These are phyloP conservation scores for Darksidea phi DNA, from an alignment of 495 filamentous ascomycete species.

Conservation along the genomic window DNA sequence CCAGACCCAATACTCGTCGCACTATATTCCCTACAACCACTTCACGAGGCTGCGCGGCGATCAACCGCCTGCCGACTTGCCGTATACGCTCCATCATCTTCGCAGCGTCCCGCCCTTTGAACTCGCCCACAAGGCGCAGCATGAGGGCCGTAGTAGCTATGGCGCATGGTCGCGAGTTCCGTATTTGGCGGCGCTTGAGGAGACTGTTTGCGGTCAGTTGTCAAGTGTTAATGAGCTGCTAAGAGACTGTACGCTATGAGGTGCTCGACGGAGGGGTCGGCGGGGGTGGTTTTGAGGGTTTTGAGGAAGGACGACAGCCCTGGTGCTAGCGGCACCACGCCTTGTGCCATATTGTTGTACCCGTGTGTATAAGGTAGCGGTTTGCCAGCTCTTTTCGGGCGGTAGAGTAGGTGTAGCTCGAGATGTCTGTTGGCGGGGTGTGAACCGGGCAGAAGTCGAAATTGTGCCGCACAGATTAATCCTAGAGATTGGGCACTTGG, in stretches of 20 bases:
- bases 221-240: background rate
- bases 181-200: slow-evolving; percentile 85
- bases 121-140: slow-evolving; percentile 73
- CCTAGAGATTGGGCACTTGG: too few relatives aligned
- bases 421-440: too few relatives aligned
- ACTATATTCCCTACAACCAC: slow-evolving; percentile 93
- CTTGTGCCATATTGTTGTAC: slow-evolving; percentile 16
- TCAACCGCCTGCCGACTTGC: slow-evolving; percentile 68
- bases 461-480: too few relatives aligned
- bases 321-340: slow-evolving; percentile 45
- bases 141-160: slow-evolving; percentile 86
- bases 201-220: slow-evolving; percentile 55
- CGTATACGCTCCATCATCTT: slow-evolving; percentile 77
- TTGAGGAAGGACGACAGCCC: slow-evolving; percentile 73
- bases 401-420: background rate
- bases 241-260: slow-evolving; percentile 65
- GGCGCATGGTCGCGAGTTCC: slow-evolving; percentile 81
- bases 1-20: slow-evolving; percentile 80
- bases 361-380: too few relatives aligned
- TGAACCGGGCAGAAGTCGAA: too few relatives aligned
- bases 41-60: slow-evolving; percentile 80
- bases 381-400: background rate
- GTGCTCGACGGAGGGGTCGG: slow-evolving; percentile 77
- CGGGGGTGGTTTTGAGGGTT: slow-evolving; percentile 66
- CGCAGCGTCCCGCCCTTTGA: slow-evolving; percentile 67